Conservation (phyloP, 169 alveolate species). For the Eimeria acervulina region DNA sequence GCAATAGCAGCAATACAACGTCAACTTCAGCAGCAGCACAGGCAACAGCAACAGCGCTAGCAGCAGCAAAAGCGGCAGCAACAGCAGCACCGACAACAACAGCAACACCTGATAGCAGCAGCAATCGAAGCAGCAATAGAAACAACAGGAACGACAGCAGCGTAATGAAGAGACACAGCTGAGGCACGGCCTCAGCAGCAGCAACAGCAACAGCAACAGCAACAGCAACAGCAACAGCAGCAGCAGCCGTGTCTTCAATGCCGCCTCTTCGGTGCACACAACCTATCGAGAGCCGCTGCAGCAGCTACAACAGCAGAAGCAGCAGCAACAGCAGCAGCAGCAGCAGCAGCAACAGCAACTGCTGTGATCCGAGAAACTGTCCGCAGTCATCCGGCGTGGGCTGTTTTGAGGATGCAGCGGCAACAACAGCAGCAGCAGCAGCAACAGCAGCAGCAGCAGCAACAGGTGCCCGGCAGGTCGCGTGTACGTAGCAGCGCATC, state of each 20-base stretch:
- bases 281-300: neutral
- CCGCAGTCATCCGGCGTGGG: neutral
- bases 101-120: neutral
- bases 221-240: neutral
- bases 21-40: too few relatives aligned
- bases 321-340: conserved; percentile 40
- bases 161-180: neutral
- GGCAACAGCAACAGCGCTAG: neutral
- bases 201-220: neutral
- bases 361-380: too few relatives aligned
- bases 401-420: neutral
- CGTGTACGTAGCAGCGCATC: neutral
- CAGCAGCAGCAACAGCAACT: conserved; percentile 14
- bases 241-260: neutral
- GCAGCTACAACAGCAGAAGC: conserved; percentile 42
- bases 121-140: neutral
- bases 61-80: conserved; percentile 8
- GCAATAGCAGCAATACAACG: too few relatives aligned
- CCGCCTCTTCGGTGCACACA: neutral
- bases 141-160: conserved; percentile 12
- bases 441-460: conserved; percentile 18
- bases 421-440: conserved; percentile 24
- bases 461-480: neutral
- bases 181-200: neutral
- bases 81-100: neutral